Evolutionary conservation across 2,329 filamentous ascomycete species (phyloP).

Genomic region (Thermoascus crustaceus): DNA sequence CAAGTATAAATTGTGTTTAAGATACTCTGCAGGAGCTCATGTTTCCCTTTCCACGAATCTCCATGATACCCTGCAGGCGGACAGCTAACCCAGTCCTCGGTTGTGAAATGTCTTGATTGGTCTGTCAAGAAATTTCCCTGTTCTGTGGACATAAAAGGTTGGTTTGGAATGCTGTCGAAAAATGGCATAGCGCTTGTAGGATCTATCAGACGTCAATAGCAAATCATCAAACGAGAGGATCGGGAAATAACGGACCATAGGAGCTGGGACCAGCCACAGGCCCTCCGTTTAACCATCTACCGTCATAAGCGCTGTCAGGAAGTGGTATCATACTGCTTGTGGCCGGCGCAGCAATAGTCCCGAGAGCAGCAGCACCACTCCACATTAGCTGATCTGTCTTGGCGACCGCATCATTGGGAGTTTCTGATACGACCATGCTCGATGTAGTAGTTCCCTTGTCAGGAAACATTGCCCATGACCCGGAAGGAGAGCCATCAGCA

Average conservation of each 20-base stretch:
- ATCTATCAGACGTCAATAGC: neutral
- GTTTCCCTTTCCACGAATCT: slow-evolving; percentile 20
- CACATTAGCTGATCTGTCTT: neutral
- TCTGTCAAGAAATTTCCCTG: neutral
- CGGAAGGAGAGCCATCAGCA: neutral
- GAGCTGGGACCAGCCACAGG: too few relatives aligned
- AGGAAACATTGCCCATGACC: too few relatives aligned
- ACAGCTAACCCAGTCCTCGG: neutral
- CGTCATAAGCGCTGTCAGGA: neutral
- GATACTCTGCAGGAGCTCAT: slow-evolving; percentile 16
- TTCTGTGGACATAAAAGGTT: neutral
- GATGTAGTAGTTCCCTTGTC: too few relatives aligned
- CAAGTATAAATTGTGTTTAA: slow-evolving; percentile 21
- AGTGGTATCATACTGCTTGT: neutral
- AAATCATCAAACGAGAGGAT: too few relatives aligned
- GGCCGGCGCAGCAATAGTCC: neutral
- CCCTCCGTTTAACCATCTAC: neutral
- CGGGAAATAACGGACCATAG: too few relatives aligned
- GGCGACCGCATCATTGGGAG: too few relatives aligned
- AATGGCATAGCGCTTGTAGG: neutral
- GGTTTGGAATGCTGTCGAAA: neutral
- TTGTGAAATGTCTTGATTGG: slow-evolving; percentile 3
- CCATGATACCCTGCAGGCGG: neutral
- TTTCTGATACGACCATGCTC: too few relatives aligned
- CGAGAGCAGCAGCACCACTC: neutral